These are phyloP conservation scores for Kentomonas sorsogonicus DNA, from an alignment of 208 protist genomes.

Conservation along the genomic window DNA sequence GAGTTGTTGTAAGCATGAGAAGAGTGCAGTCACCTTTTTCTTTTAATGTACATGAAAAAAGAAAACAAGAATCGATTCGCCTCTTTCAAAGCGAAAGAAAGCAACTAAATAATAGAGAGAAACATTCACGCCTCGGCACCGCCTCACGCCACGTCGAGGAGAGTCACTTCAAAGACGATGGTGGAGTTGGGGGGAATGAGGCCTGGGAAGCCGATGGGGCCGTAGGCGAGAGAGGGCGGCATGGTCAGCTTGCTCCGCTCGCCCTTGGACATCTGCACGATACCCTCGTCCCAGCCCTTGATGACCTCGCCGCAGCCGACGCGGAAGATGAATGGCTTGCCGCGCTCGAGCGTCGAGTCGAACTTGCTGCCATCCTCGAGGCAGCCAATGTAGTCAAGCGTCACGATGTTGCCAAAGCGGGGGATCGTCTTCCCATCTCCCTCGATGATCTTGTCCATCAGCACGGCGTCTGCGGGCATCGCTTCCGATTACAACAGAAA, in stretches of 20 bases:
- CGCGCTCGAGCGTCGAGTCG: slow-evolving; percentile 82
- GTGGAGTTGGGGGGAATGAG: slow-evolving; percentile 85
- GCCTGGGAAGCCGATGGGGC: slow-evolving; percentile 79
- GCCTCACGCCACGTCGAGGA: slow-evolving; percentile 72
- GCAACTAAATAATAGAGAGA: neutral
- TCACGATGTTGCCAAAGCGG: slow-evolving; percentile 77
- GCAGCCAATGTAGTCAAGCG: slow-evolving; percentile 83
- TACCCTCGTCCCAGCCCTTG: slow-evolving; percentile 93
- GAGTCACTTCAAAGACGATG: slow-evolving; percentile 91
- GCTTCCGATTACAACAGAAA: neutral
- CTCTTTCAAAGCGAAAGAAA: slow-evolving; percentile 5
- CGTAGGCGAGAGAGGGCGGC: slow-evolving; percentile 85
- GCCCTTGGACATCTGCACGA: slow-evolving; percentile 91
- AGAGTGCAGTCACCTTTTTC: neutral
- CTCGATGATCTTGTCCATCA: slow-evolving; percentile 91
- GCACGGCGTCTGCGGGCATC: slow-evolving; percentile 69
- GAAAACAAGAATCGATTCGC: neutral
- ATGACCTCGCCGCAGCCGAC: slow-evolving; percentile 91
- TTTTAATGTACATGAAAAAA: neutral
- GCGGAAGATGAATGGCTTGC: slow-evolving; percentile 91
- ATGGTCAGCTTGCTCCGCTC: slow-evolving; percentile 91
- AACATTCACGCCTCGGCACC: neutral
- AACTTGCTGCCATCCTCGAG: slow-evolving; percentile 82
- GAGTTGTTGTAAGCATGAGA: no score
- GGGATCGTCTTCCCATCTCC: slow-evolving; percentile 91